Evolutionary conservation across 2,329 filamentous ascomycete genomes (phyloP), one percentile per base, ranked within the genome.

Genomic region (Epichloe brachyelytri): DNA sequence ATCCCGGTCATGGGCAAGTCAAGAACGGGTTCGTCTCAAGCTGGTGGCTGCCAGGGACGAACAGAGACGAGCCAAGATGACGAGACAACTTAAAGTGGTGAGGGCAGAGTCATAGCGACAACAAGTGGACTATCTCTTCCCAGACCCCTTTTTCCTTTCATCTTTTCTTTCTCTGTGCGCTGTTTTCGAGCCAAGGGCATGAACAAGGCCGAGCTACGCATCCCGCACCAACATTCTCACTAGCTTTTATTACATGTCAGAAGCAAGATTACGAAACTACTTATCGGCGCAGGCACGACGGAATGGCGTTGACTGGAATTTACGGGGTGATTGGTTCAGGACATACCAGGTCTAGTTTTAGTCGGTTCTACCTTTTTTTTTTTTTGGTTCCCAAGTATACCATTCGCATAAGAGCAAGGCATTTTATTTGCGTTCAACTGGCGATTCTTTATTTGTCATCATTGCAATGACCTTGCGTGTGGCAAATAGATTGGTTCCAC

Each of bases 21-120:
- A 79, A 52, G 77, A 81, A 61, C 67, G 65, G 49, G 71, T 73
- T 39, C 69, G 77, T 49, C 65, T 64, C 55, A 66, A 68, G 53
- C 68, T 81, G 51, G 71, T 68, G n/a, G 68, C 69, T 11, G 75
- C 73, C 5, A 69, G 71, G 46, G 73, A 77, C 53, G 68, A 70
- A 53, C 67, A 69, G 64, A 66, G 69, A 60, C 70, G 68, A 56
- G 65, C 65, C 51, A 72, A 73, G 61, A 63, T 71, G 43, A 66
- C 71, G 47, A 64, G 63, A 52, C 64, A 65, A 58, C 60, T 71
- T 48, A 65, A 63, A 57, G 67, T 71, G n/a, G 67, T 70, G 10
- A 63, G 69, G 55, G 53, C 46, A 5, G 49, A 51, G 5, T 17
- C 43, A 5, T 53, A 45, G 48, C 19, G 34, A 20, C 41, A 5